phyloP scores from a whole-genome alignment of 2,329 filamentous ascomycete species.

The Tolypocladium cylindrosporum region DNA sequence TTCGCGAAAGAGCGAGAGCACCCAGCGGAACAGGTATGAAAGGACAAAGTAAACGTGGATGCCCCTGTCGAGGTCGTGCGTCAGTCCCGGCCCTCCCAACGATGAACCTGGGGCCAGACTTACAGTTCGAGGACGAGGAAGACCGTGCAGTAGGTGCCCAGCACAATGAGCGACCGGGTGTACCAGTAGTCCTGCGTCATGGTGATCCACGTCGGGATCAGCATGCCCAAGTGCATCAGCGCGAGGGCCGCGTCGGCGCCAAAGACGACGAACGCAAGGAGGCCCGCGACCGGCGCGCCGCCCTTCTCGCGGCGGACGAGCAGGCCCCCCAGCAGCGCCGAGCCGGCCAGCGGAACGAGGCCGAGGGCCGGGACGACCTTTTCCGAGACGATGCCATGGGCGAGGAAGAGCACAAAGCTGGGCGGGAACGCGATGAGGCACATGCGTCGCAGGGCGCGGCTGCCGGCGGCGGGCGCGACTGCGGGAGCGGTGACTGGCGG shows the following conservation, averaged over 20 bases:
- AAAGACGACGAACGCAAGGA: not conserved
- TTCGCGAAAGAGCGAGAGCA: not conserved
- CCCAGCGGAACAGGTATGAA: not conserved
- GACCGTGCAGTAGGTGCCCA: not conserved
- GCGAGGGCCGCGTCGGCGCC: not conserved
- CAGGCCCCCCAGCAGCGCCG: not conserved
- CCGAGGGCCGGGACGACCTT: not conserved
- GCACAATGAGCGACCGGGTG: not conserved
- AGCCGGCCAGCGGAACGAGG: not conserved
- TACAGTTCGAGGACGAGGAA: not conserved
- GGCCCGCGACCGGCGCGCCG: not conserved
- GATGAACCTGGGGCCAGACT: not conserved
- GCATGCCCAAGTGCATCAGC: not conserved
- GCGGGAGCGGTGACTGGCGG: not conserved
- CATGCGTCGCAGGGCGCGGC: not conserved
- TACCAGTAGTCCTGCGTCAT: not conserved
- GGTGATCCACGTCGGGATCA: not conserved
- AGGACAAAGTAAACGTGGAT: not conserved
- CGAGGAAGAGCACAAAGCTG: not conserved
- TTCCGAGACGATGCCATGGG: not conserved
- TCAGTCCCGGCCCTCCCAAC: not conserved
- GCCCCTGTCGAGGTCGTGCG: not conserved
- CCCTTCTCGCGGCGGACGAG: not conserved
- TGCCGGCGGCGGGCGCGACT: not conserved
- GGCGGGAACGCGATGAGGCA: not conserved